Evolutionary conservation across 1,284 basidiomycete species (phyloP).

Genomic region (Moniliophthora roreri): DNA sequence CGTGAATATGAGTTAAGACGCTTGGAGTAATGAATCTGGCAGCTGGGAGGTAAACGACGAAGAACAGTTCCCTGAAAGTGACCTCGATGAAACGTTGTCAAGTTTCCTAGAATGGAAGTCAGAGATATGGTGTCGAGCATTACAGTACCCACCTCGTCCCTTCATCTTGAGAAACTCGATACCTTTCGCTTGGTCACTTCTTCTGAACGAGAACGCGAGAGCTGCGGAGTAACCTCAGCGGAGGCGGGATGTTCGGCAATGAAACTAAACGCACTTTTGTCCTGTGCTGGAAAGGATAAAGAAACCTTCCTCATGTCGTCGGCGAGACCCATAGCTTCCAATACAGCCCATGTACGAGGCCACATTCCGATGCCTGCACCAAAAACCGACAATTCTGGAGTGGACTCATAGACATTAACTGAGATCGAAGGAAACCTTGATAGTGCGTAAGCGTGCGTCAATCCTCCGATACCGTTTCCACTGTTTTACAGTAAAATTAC

Average conservation of each 20-base stretch:
- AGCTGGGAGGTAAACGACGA: constrained; percentile 18
- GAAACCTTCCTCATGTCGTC: constrained; percentile 24
- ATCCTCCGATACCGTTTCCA: constrained; percentile 32
- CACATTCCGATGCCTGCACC: constrained; percentile 34
- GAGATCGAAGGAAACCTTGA: constrained; percentile 23
- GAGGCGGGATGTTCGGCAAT: background rate
- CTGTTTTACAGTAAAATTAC: constrained; percentile 15
- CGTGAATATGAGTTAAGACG: constrained; percentile 21
- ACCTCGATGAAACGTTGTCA: constrained; percentile 24
- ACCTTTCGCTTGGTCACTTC: constrained; percentile 23
- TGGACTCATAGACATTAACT: constrained; percentile 33
- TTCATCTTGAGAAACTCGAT: constrained; percentile 20
- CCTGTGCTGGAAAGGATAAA: constrained; percentile 17
- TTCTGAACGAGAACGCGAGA: constrained; percentile 22
- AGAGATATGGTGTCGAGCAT: background rate
- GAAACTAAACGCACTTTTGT: constrained; percentile 13
- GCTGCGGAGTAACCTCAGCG: constrained; percentile 10
- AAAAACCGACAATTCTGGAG: constrained; percentile 26
- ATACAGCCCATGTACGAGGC: constrained; percentile 28
- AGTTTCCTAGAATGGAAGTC: constrained; percentile 15
- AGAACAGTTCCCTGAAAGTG: constrained; percentile 23
- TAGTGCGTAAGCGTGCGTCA: constrained; percentile 28
- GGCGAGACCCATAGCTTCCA: constrained; percentile 27
- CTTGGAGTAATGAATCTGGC: constrained; percentile 20
- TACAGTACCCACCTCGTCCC: constrained; percentile 16